A percentile compares a stretch with the other conserved stretches of the same genome.
phyloP scores from a whole-genome alignment of 2,329 filamentous ascomycete species.

The Fusarium aywerte region DNA sequence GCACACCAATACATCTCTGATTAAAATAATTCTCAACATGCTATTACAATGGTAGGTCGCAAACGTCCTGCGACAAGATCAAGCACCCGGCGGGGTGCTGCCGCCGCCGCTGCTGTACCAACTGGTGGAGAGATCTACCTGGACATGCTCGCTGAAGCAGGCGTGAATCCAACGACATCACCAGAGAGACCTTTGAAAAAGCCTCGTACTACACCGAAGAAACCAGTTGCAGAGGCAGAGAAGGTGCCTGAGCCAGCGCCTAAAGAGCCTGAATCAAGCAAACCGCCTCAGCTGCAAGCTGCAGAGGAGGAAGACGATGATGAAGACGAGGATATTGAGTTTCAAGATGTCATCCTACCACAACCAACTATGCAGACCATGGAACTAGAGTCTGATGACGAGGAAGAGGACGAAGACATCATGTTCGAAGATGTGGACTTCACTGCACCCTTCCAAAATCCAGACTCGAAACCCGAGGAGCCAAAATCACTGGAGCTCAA shows the following conservation, averaged over 20 bases:
- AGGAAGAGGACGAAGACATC: constrained; percentile 56
- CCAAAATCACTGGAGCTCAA: constrained; percentile 62
- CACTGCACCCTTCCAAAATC: constrained; percentile 43
- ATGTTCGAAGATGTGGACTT: constrained; percentile 63
- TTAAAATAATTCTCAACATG: constrained; percentile 9
- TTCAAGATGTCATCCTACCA: constrained; percentile 63
- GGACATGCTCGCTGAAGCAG: constrained; percentile 62
- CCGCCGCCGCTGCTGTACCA: constrained; percentile 12
- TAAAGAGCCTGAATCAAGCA: background rate
- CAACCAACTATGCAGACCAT: constrained; percentile 63
- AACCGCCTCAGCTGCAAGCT: background rate
- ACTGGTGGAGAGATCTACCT: constrained; percentile 57
- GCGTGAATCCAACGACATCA: constrained; percentile 49
- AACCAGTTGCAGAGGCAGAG: background rate
- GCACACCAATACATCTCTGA: background rate
- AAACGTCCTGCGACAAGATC: constrained; percentile 46
- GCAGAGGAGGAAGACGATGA: constrained; percentile 46
- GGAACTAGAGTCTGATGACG: constrained; percentile 60
- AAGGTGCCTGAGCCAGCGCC: background rate
- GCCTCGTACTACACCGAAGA: constrained; percentile 44
- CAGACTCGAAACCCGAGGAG: constrained; percentile 38
- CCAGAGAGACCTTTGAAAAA: constrained; percentile 57
- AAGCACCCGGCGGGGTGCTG: constrained; percentile 32
- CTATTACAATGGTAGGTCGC: constrained; percentile 47
- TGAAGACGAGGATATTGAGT: constrained; percentile 58